Evolutionary conservation across 2,329 filamentous ascomycete genomes (phyloP).

Genomic region (Fusarium sp.): DNA sequence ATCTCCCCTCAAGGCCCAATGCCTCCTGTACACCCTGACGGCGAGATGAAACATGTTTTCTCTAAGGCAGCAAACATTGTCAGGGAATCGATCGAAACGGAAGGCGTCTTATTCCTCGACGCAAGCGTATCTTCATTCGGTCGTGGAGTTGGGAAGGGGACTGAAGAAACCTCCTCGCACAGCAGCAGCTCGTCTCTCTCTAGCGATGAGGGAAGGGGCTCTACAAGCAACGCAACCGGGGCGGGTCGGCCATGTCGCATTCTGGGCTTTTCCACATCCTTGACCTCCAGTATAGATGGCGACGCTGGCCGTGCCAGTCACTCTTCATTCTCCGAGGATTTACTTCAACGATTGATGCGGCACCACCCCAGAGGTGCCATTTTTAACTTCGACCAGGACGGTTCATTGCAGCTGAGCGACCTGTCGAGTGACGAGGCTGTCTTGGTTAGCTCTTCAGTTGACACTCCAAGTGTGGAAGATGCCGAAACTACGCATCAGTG

Average conservation of each 20-base stretch:
- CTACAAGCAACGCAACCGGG: too few relatives aligned
- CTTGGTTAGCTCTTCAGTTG: too few relatives aligned
- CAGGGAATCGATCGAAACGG: conserved; percentile 59
- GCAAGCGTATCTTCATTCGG: conserved; percentile 49
- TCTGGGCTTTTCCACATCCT: conserved; percentile 58
- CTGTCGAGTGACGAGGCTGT: conserved; percentile 47
- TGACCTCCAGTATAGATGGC: conserved; percentile 53
- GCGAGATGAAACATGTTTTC: conserved; percentile 43
- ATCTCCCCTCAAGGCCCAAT: too few relatives aligned
- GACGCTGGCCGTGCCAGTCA: conserved; percentile 18
- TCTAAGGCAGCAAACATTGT: conserved; percentile 63
- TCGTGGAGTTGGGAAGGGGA: conserved; percentile 1
- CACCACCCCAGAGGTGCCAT: conserved; percentile 64
- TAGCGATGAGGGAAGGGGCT: too few relatives aligned
- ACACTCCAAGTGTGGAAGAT: neutral
- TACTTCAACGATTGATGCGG: conserved; percentile 35
- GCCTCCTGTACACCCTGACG: too few relatives aligned
- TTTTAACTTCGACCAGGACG: conserved; percentile 61
- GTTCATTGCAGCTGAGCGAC: conserved; percentile 52
- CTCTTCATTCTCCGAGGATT: conserved; percentile 6
- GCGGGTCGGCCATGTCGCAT: conserved; percentile 47
- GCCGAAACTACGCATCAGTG: neutral
- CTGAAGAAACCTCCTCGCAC: too few relatives aligned
- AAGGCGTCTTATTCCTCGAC: conserved; percentile 55
- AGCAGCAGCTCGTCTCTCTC: conserved; percentile 5